phyloP scores from a whole-genome alignment of 371 early-diverging fungal genomes.

The Mortierella sp. region DNA sequence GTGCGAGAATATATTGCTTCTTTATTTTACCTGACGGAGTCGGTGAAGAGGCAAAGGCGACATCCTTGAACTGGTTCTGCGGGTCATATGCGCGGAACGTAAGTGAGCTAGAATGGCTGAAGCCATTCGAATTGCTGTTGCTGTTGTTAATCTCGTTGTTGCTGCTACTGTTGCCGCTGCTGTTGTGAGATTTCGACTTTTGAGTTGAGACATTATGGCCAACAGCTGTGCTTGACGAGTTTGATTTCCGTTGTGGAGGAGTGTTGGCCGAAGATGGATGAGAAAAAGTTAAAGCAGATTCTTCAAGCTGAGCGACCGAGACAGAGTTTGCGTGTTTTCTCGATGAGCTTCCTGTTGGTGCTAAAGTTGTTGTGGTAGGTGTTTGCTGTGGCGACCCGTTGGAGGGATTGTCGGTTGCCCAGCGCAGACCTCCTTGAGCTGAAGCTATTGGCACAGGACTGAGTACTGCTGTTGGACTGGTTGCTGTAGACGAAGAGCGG shows the following conservation, averaged over 20 bases:
- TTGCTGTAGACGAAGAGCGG: neutral
- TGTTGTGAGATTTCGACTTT: slow-evolving; percentile 22
- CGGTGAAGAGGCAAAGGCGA: neutral
- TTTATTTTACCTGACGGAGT: slow-evolving; percentile 1
- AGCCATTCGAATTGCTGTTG: neutral
- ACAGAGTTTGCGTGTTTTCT: slow-evolving; percentile 47
- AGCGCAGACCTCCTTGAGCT: slow-evolving; percentile 3
- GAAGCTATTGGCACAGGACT: slow-evolving; percentile 6
- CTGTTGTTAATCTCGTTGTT: slow-evolving; percentile 35
- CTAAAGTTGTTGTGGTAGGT: neutral
- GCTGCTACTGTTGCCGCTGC: slow-evolving; percentile 15
- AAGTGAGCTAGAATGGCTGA: slow-evolving; percentile 16
- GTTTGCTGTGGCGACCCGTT: slow-evolving; percentile 4
- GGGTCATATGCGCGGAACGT: slow-evolving; percentile 37
- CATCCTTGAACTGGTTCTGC: slow-evolving; percentile 15
- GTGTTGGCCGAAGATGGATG: neutral
- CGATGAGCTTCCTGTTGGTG: slow-evolving; percentile 11
- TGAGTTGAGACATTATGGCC: neutral
- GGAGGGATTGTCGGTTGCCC: slow-evolving; percentile 1
- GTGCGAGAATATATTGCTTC: neutral
- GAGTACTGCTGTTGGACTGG: neutral
- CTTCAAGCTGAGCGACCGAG: slow-evolving; percentile 43
- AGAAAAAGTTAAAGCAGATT: neutral
- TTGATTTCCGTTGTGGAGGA: neutral
- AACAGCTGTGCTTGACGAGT: neutral